Evolutionary conservation across 768 basidiomycete genomes (phyloP).

Genomic region (Chalciporus piperatus): DNA sequence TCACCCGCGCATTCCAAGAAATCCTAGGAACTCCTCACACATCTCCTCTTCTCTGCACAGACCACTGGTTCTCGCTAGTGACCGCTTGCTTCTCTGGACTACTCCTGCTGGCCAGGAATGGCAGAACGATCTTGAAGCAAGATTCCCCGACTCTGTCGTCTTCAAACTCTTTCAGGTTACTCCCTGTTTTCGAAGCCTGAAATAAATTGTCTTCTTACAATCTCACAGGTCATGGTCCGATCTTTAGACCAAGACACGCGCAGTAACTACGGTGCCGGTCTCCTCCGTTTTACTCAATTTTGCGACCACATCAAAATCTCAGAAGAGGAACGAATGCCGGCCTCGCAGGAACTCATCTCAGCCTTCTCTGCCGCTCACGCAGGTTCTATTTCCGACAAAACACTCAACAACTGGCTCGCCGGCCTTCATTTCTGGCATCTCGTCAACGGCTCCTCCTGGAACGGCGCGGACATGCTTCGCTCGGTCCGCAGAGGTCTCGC

Average conservation of each 20-base stretch:
- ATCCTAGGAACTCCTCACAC: too few relatives aligned
- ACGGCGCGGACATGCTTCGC: not conserved
- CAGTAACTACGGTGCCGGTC: not conserved
- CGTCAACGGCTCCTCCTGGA: not conserved
- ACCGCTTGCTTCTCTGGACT: too few relatives aligned
- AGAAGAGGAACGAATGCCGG: constrained; percentile 11
- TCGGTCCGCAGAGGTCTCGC: not conserved
- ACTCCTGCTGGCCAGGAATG: too few relatives aligned
- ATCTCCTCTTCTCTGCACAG: too few relatives aligned
- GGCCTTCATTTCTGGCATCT: constrained; percentile 38
- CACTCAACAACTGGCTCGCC: constrained; percentile 34
- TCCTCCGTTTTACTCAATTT: constrained; percentile 34
- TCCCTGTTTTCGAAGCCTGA: too few relatives aligned
- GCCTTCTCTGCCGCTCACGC: constrained; percentile 24
- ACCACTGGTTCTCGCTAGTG: not conserved
- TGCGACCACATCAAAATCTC: constrained; percentile 35
- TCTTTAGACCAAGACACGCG: not conserved
- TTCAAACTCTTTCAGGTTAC: not conserved
- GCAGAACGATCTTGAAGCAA: not conserved
- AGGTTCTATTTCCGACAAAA: constrained; percentile 13
- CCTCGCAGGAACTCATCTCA: constrained; percentile 28
- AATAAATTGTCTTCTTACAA: not conserved
- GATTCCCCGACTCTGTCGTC: not conserved
- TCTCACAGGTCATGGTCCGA: not conserved
- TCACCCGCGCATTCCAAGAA: too few relatives aligned